These are phyloP conservation scores for Penicillium waksmanii DNA, from an alignment of 495 filamentous ascomycete genomes.

Conservation along the genomic window DNA sequence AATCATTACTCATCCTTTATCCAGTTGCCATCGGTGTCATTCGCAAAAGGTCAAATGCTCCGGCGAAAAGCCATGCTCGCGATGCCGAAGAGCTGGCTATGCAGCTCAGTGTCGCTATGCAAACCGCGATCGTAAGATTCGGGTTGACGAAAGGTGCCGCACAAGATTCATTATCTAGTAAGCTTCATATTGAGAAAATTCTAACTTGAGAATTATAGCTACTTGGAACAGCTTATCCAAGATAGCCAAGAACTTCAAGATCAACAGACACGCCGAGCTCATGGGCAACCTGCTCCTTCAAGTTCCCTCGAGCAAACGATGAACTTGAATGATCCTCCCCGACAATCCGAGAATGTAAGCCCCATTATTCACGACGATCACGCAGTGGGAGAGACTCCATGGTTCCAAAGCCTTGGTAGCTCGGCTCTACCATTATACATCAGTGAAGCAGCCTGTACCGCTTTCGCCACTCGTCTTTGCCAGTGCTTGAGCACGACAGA, in stretches of 20 bases:
- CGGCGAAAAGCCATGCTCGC: conserved; percentile 40
- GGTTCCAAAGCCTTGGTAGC: conserved; percentile 40
- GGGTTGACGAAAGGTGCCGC: conserved; percentile 41
- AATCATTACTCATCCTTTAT: conserved; percentile 2
- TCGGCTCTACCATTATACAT: conserved; percentile 40
- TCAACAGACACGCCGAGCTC: conserved; percentile 23
- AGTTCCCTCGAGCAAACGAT: not conserved
- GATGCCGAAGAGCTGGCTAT: conserved; percentile 36
- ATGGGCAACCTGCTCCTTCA: not conserved
- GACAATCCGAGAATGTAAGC: conserved; percentile 20
- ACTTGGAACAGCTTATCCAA: conserved; percentile 34
- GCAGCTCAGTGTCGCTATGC: conserved; percentile 40
- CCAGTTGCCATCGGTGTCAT: conserved; percentile 45
- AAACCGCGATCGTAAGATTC: conserved; percentile 40
- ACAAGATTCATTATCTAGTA: not conserved
- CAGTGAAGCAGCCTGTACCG: conserved; percentile 42
- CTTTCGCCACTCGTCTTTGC: conserved; percentile 44
- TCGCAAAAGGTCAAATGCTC: conserved; percentile 47
- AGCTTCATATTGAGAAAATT: not conserved
- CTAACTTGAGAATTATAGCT: conserved; percentile 23
- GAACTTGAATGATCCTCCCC: too few species aligned
- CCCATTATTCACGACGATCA: conserved; percentile 31
- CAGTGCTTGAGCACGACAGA: conserved; percentile 35
- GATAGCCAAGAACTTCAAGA: conserved; percentile 38
- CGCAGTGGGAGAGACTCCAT: conserved; percentile 36